Evolutionary conservation across 768 basidiomycete species (phyloP).

Genomic region (Calocybe cyanea): DNA sequence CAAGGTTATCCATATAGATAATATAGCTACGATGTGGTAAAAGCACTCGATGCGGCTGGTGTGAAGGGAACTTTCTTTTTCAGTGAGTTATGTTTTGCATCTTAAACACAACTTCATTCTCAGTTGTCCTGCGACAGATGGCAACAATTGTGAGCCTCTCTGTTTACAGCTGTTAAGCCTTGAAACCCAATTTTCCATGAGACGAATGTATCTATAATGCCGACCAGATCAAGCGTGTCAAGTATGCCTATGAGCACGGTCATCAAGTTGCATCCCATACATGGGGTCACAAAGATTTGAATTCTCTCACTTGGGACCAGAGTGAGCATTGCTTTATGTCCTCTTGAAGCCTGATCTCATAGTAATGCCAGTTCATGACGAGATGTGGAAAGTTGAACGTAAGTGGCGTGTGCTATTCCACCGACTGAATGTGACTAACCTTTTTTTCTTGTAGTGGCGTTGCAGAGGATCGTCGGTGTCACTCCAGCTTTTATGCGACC

Average conservation of each 20-base stretch:
- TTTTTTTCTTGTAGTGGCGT: slow-evolving; percentile 27
- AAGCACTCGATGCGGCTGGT: slow-evolving; percentile 29
- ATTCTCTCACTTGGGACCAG: slow-evolving; percentile 33
- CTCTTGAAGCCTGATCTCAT: neutral
- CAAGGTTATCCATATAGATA: neutral
- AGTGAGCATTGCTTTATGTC: slow-evolving; percentile 23
- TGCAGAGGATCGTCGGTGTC: slow-evolving; percentile 39
- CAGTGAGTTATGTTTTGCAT: slow-evolving; percentile 24
- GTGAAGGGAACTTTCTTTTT: slow-evolving; percentile 43
- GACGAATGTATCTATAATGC: slow-evolving; percentile 37
- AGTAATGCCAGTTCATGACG: slow-evolving; percentile 31
- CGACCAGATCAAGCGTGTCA: slow-evolving; percentile 28
- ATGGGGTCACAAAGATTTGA: slow-evolving; percentile 37
- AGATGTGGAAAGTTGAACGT: slow-evolving; percentile 44
- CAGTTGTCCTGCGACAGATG: slow-evolving; percentile 23
- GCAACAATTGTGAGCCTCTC: slow-evolving; percentile 32
- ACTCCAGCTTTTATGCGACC: slow-evolving; percentile 46
- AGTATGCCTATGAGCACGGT: slow-evolving; percentile 34
- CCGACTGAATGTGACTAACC: neutral
- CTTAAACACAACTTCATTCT: neutral
- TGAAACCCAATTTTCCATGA: slow-evolving; percentile 10
- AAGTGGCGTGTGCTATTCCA: slow-evolving; percentile 9
- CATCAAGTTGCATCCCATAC: slow-evolving; percentile 45
- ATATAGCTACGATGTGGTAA: slow-evolving; percentile 30
- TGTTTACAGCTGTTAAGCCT: neutral